Conservation (phyloP, 177 flowering plant genomes). For the Vitis hybrid region DNA sequence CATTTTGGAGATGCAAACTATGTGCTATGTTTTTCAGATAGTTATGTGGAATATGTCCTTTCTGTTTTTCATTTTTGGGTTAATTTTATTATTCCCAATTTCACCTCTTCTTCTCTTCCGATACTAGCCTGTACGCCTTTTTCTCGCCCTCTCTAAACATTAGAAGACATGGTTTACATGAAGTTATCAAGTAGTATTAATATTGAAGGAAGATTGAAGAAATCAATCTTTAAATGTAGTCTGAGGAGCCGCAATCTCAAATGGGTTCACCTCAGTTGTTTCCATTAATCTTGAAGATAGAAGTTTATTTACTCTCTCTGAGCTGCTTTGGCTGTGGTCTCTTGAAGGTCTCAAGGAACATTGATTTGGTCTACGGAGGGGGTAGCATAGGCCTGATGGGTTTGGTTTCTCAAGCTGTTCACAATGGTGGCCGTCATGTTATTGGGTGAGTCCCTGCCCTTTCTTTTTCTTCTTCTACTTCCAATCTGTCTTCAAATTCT, state of each 20-base stretch:
- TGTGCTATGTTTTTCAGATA: not conserved
- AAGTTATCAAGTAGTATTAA: not conserved
- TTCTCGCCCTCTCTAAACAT: not conserved
- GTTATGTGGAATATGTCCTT: not conserved
- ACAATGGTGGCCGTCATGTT: slow-evolving; percentile 95
- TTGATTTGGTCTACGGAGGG: slow-evolving; percentile 97
- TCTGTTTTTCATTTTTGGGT: not conserved
- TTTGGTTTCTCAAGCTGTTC: slow-evolving; percentile 93
- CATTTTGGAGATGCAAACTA: not conserved
- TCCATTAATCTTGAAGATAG: not conserved
- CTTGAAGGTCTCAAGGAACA: slow-evolving; percentile 82
- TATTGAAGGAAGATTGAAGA: not conserved
- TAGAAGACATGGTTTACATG: not conserved
- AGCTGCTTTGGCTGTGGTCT: slow-evolving; percentile 14
- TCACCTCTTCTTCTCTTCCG: not conserved
- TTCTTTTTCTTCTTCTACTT: not conserved
- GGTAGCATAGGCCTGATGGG: slow-evolving; percentile 98
- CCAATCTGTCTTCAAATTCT: not conserved
- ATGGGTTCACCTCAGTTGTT: not conserved
- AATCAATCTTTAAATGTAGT: not conserved
- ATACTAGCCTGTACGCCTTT: not conserved
- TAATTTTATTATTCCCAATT: not conserved
- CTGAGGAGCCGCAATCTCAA: not conserved
- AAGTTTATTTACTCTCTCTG: slow-evolving; percentile 1
- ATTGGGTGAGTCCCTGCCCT: slow-evolving; percentile 65